A percentile compares a stretch with the other conserved stretches of the same genome.
phyloP scores from a whole-genome alignment of 495 filamentous ascomycete genomes.

The Xylaria curta region DNA sequence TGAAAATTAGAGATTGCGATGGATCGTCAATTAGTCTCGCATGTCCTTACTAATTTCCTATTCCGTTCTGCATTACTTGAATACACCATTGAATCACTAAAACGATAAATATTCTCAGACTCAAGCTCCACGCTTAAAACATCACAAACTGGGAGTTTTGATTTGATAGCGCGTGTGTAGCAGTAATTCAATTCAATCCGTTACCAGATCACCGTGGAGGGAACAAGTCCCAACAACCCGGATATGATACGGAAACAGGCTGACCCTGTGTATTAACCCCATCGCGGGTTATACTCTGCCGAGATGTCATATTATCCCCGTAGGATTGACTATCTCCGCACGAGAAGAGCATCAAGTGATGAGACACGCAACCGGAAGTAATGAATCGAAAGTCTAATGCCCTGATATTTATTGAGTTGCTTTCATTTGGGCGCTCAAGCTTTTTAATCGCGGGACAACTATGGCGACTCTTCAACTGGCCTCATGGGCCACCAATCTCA shows the following conservation, averaged over 20 bases:
- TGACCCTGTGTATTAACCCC: not conserved
- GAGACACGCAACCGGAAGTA: not conserved
- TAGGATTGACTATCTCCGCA: not conserved
- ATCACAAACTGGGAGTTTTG: not conserved
- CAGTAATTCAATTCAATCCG: not conserved
- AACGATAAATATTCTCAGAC: not conserved
- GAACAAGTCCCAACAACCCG: conserved; percentile 3
- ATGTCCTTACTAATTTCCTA: not conserved
- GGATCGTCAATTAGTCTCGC: not conserved
- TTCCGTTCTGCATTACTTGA: not conserved
- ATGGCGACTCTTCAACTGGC: conserved; percentile 53
- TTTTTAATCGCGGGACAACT: not conserved
- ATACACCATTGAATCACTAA: not conserved
- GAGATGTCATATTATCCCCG: conserved; percentile 7
- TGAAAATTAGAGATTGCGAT: not conserved
- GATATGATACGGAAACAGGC: conserved; percentile 17
- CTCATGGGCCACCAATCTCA: conserved; percentile 46
- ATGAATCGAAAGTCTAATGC: not conserved
- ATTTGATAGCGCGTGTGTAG: not conserved
- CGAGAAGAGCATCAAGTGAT: not conserved
- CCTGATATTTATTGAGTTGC: too few relatives aligned
- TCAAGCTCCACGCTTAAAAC: not conserved
- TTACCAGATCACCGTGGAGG: not conserved
- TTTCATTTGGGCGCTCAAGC: not conserved
- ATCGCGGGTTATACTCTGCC: conserved; percentile 15